These are phyloP conservation scores for Herpetomonas samuelpessoai DNA, from an alignment of 208 protist genomes.

Conservation along the genomic window DNA sequence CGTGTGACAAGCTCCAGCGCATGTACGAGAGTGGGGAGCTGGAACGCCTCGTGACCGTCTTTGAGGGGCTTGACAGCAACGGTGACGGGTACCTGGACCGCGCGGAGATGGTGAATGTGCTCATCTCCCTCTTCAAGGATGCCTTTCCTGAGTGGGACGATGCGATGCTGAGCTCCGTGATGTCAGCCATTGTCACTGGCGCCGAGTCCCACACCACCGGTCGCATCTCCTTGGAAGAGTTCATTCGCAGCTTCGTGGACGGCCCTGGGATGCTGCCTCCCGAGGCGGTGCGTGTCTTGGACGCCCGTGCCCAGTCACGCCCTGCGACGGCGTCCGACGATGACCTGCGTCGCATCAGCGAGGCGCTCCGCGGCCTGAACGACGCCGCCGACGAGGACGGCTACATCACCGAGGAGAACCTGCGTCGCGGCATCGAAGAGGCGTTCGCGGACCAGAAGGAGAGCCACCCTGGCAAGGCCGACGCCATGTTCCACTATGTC, in stretches of 20 bases:
- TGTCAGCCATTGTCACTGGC: slow-evolving; percentile 60
- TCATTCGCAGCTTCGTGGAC: slow-evolving; percentile 62
- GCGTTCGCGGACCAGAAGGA: slow-evolving; percentile 31
- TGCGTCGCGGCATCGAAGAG: slow-evolving; percentile 28
- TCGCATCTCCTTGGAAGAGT: slow-evolving; percentile 60
- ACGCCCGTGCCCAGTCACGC: not conserved
- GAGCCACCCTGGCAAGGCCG: slow-evolving; percentile 16
- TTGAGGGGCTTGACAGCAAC: slow-evolving; percentile 33
- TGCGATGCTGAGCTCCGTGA: slow-evolving; percentile 47
- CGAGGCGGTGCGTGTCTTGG: slow-evolving; percentile 2
- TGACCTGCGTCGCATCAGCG: slow-evolving; percentile 42
- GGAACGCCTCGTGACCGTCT: slow-evolving; percentile 32
- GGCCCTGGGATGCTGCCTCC: slow-evolving; percentile 26
- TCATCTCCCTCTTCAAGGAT: slow-evolving; percentile 54
- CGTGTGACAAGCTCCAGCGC: slow-evolving; percentile 44
- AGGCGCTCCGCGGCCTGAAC: slow-evolving; percentile 39
- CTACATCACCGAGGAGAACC: slow-evolving; percentile 29
- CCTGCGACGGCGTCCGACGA: slow-evolving; percentile 25
- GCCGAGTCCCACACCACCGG: slow-evolving; percentile 35
- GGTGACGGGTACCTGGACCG: slow-evolving; percentile 45
- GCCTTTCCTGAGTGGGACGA: slow-evolving; percentile 68
- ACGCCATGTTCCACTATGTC: slow-evolving; percentile 52
- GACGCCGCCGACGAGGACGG: slow-evolving; percentile 27
- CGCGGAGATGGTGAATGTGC: slow-evolving; percentile 42
- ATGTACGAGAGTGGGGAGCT: slow-evolving; percentile 70